Evolutionary conservation across 2,329 filamentous ascomycete genomes (phyloP).

Genomic region (Aspergillus chevalieri): DNA sequence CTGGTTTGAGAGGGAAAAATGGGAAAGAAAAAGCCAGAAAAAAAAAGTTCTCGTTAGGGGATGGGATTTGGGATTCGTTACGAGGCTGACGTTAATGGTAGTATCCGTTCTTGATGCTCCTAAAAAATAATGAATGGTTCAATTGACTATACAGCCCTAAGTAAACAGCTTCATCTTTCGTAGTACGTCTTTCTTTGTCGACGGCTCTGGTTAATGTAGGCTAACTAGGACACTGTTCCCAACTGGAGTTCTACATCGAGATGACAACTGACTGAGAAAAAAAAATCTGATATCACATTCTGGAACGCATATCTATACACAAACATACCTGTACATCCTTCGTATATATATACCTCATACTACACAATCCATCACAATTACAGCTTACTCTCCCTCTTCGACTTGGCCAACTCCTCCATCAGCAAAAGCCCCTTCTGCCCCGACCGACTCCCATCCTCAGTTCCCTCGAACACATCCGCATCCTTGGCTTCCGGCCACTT

Average conservation of each 20-base stretch:
- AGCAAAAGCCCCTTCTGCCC: slow-evolving; percentile 30
- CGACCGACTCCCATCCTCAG: slow-evolving; percentile 34
- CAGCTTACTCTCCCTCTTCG: slow-evolving; percentile 16
- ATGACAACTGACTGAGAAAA: too few relatives aligned
- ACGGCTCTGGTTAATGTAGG: too few relatives aligned
- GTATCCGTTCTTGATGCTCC: not conserved
- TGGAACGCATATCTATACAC: too few relatives aligned
- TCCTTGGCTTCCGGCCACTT: slow-evolving; percentile 27
- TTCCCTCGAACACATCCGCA: slow-evolving; percentile 22
- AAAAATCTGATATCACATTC: too few relatives aligned
- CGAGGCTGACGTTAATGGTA: not conserved
- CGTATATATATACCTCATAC: not conserved
- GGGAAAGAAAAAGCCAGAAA: slow-evolving; percentile 5
- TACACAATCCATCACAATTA: slow-evolving; percentile 6
- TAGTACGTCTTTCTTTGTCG: too few relatives aligned
- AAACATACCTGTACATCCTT: too few relatives aligned
- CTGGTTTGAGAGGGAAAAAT: slow-evolving; percentile 14
- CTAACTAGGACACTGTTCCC: too few relatives aligned
- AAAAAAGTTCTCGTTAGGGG: too few relatives aligned
- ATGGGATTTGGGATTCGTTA: not conserved
- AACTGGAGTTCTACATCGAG: too few relatives aligned
- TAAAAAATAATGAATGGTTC: not conserved
- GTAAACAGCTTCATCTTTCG: too few relatives aligned
- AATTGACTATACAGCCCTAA: too few relatives aligned
- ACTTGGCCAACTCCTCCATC: slow-evolving; percentile 34